Evolutionary conservation across 768 basidiomycete genomes (phyloP).

Genomic region (Kwoniella europaea): DNA sequence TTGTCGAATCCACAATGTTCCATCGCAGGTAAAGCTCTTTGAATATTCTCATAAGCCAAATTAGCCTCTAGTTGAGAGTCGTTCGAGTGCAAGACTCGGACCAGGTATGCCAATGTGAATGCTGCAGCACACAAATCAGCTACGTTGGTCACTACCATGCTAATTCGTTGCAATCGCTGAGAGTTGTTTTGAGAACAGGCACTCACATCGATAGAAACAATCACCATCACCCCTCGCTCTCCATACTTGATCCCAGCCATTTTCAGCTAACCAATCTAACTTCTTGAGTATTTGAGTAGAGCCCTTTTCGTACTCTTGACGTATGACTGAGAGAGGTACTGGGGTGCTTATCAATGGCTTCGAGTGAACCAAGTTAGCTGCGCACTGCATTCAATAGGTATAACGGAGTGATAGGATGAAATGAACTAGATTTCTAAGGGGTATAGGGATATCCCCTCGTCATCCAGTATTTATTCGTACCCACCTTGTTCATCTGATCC

Average conservation of each 20-base stretch:
- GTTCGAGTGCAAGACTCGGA: constrained; percentile 65
- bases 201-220: constrained; percentile 86
- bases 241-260: constrained; percentile 72
- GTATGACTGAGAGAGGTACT: constrained; percentile 51
- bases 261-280: constrained; percentile 70
- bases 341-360: constrained; percentile 57
- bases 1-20: constrained; percentile 45
- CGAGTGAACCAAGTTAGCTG: neutral
- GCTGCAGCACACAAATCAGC: constrained; percentile 61
- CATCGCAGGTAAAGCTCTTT: constrained; percentile 64
- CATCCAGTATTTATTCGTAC: no score
- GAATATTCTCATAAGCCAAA: constrained; percentile 64
- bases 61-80: constrained; percentile 63
- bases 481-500: constrained; percentile 37
- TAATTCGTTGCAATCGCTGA: no score
- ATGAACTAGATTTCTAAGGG: no score
- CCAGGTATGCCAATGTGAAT: constrained; percentile 78
- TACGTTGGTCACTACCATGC: no score
- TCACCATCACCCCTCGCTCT: constrained; percentile 76
- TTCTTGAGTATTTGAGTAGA: constrained; percentile 67
- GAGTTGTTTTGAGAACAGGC: no score
- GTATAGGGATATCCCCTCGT: no score
- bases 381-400: neutral
- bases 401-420: neutral
- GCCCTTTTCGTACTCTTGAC: constrained; percentile 52